Percentiles rank a stretch among this genome's conserved stretches.
phyloP scores from a whole-genome alignment of 306 rosid genomes.

The Gleditsia sinensis region DNA sequence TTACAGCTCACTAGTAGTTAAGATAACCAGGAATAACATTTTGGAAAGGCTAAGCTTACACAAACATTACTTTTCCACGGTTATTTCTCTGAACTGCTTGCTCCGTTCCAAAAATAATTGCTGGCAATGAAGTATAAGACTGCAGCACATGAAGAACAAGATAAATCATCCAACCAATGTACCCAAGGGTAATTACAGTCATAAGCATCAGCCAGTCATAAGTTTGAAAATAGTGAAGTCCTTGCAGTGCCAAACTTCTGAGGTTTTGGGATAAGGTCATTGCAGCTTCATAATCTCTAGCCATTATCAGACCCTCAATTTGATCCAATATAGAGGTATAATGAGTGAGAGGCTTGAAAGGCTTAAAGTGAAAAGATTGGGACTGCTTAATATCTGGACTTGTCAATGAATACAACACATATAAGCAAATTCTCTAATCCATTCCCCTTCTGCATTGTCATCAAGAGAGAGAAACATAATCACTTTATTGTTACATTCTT shows the following conservation, averaged over 20 bases:
- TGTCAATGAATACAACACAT: slow-evolving; percentile 55
- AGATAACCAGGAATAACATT: slow-evolving; percentile 18
- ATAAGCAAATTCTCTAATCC: slow-evolving; percentile 12
- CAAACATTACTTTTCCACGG: slow-evolving; percentile 65
- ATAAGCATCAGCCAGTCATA: slow-evolving; percentile 94
- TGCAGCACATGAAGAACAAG: slow-evolving; percentile 83
- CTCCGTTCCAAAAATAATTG: slow-evolving; percentile 50
- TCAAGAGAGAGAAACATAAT: slow-evolving; percentile 2
- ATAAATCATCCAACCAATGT: slow-evolving; percentile 88
- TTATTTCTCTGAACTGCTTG: slow-evolving; percentile 49
- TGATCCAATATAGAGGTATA: slow-evolving; percentile 62
- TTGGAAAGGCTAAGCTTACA: slow-evolving; percentile 44
- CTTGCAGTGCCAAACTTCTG: slow-evolving; percentile 77
- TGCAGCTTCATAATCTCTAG: slow-evolving; percentile 70
- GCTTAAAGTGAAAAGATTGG: slow-evolving; percentile 68
- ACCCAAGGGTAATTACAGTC: slow-evolving; percentile 82
- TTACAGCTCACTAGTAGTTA: slow-evolving; percentile 27
- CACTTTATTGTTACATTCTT: background rate
- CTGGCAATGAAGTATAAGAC: slow-evolving; percentile 77
- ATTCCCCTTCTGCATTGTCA: slow-evolving; percentile 18
- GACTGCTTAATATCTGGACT: slow-evolving; percentile 74
- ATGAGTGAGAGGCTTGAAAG: slow-evolving; percentile 75
- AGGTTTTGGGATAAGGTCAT: slow-evolving; percentile 66
- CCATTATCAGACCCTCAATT: slow-evolving; percentile 67
- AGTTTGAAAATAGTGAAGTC: slow-evolving; percentile 92